Base-by-base conservation (phyloP, 768 basidiomycete genomes). In the Lactarius deliciosus region DNA sequence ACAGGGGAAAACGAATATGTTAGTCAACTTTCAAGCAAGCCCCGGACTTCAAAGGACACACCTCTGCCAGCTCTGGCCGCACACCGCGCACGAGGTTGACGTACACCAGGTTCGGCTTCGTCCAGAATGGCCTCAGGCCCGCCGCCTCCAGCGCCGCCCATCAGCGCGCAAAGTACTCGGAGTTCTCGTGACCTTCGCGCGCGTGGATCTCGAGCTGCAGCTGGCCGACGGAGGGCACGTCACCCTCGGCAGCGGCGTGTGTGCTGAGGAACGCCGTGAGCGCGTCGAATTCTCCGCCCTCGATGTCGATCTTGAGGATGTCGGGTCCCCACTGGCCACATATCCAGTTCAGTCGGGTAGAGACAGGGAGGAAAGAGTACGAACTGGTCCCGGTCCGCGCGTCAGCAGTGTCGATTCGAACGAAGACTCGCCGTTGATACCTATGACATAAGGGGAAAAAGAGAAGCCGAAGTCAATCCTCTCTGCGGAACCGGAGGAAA, bases 201-300 rank as follows among this genome's bases (percentile, higher is more conserved):
- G 73, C 70, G 73, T 91, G 89, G 45, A 91, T 78, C 74, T 90
- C 89, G n/a, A 91, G 78, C 71, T 86, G 86, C 18, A 91, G 81
- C 72, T 91, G 90, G 41, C 88, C 88, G 73, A 91, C 85, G 10
- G 89, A 90, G 2, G n/a, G n/a, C n/a, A n/a, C n/a, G n/a, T n/a
- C n/a, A n/a, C n/a, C n/a, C n/a, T n/a, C n/a, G n/a, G n/a, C n/a
- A n/a, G n/a, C n/a, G n/a, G n/a, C n/a, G n/a, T n/a, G n/a, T n/a
- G n/a, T n/a, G n/a, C n/a, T n/a, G n/a, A n/a, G n/a, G n/a, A n/a
- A n/a, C n/a, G n/a, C n/a, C n/a, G n/a, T n/a, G n/a, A n/a, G n/a
- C n/a, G n/a, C n/a, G n/a, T n/a, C n/a, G n/a, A n/a, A n/a, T n/a
- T n/a, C n/a, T n/a, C n/a, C n/a, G n/a, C n/a, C n/a, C n/a, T 91